Evolutionary conservation across 805 yeast genomes (phyloP), one percentile per base, ranked within the genome.

Genomic region (Deakozyma indianensis): DNA sequence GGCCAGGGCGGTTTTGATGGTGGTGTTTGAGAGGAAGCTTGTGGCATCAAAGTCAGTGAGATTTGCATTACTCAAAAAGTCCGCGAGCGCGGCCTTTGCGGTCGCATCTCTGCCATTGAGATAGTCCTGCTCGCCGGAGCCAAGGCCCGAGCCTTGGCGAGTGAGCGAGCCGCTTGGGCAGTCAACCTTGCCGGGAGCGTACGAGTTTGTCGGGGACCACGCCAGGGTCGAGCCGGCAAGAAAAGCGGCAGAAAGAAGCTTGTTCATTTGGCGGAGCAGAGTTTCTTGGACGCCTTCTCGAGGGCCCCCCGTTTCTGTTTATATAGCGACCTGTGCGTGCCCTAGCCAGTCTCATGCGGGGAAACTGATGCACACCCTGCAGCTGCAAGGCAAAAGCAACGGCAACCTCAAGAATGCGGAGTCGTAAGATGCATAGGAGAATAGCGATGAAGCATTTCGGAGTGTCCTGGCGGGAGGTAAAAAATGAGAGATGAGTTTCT

Each of bases 21-120:
- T 43, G 9, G 57, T 50, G 47, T 58, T 48, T 29, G 48, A 46
- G 41, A 61, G 40, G 40, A 61, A 56, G 9, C 41, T 43, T 22
- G 52, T 43, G 1, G 72, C 71, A 49, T 73, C 70, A 51, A 76
- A 73, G 49, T 69, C 76, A 15, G 65, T 58, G 60, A 77, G 53
- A 47, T 68, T 68, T 22, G 72, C 65, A 18, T 69, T 63, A 27
- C 62, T 57, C 44, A 76, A 63, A 55, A 71, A 75, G 22, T 62
- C 62, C 32, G 63, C 59, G 50, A 76, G 58, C 38, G 65, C 61
- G 24, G 56, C 18, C 16, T 32, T 32, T 32, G 38, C 38, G 20
- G 38, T 32, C 18, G 18, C 5, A 14, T 32, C 16, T 9, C 38
- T 9, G 16, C 38, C 38, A 20, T 9, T n/a, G 16, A 32, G 7